phyloP scores from a whole-genome alignment of 2,329 filamentous ascomycete genomes.

The Colletotrichum limetticola region DNA sequence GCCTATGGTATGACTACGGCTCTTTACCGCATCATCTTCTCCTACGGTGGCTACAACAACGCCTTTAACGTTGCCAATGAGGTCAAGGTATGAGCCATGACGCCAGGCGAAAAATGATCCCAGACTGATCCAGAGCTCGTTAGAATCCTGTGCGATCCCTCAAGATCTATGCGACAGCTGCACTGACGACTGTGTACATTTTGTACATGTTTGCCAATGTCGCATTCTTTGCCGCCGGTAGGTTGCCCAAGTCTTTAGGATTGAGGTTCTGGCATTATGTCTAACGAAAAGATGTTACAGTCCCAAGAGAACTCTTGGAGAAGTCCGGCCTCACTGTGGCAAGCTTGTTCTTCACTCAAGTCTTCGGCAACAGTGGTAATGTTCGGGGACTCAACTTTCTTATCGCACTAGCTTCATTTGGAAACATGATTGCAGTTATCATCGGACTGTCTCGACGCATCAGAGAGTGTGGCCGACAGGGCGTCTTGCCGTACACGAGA shows the following conservation, averaged over 20 bases:
- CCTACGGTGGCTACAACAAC: conserved; percentile 60
- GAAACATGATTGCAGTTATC: conserved; percentile 66
- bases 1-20: conserved; percentile 22
- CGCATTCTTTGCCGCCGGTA: conserved; percentile 65
- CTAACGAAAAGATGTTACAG: conserved; percentile 37
- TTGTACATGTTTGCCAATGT: conserved; percentile 69
- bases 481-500: conserved; percentile 65
- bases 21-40: conserved; percentile 24
- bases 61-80: conserved; percentile 72
- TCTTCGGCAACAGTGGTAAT: conserved; percentile 62
- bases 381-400: conserved; percentile 66
- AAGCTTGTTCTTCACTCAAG: conserved; percentile 66
- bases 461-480: conserved; percentile 70
- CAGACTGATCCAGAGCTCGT: neutral
- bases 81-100: conserved; percentile 47
- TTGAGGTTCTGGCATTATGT: neutral
- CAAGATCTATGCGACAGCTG: conserved; percentile 59
- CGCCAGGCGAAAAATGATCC: neutral
- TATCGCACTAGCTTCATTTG: conserved; percentile 66
- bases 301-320: conserved; percentile 62
- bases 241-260: neutral
- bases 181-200: conserved; percentile 60
- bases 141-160: conserved; percentile 67
- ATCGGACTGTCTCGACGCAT: conserved; percentile 66
- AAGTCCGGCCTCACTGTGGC: conserved; percentile 64